Evolutionary conservation across 352 stramenopile species (phyloP), one percentile per base, ranked within the genome.

Genomic region (Pythium aphanidermatum): DNA sequence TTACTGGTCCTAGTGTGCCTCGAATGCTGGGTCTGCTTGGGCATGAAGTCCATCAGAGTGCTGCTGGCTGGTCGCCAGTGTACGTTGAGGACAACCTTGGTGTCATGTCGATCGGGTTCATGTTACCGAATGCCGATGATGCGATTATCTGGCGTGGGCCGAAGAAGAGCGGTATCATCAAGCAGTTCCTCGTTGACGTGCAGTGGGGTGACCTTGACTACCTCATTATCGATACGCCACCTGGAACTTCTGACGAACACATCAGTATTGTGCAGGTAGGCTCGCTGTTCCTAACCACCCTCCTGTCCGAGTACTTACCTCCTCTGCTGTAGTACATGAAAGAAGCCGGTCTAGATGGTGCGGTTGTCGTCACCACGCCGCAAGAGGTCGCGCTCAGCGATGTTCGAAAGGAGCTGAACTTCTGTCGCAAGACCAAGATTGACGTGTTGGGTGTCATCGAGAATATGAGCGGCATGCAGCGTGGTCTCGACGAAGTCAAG

Each of bases 361-460:
- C 96, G 0, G 83, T 99, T 32, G 89, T 99, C 21, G 96, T 99
- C 3, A 99, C 97, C 0, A 99, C 97, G 14, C 96, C 96, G 1
- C 97, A 99, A 67, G 96, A 99, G 81, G 95, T 99, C 14, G 95
- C 96, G n/a, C 95, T 99, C 61, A 95, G 83, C 6, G 97, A 99
- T 63, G 97, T 99, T 4, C 86, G 97, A 46, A 99, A 99, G 65
- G 97, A 99, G 65, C 73, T 99, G n/a, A 99, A 98, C 69, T 99
- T 99, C 69, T 99, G 97, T 67, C 86, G 86, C 60, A 99, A 99
- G 70, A 92, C 79, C 27, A 88, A 92, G 41, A 87, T 92, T 52
- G 66, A 85, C 33, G 74, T 90, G 26, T 58, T 89, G 0, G 75
- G 82, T 2, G 84, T 99, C 5, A 88, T 99, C 12, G 97, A 99